Evolutionary conservation across 2,329 filamentous ascomycete species (phyloP), one percentile per base, ranked within the genome.

Genomic region (Cladophialophora psammophila): DNA sequence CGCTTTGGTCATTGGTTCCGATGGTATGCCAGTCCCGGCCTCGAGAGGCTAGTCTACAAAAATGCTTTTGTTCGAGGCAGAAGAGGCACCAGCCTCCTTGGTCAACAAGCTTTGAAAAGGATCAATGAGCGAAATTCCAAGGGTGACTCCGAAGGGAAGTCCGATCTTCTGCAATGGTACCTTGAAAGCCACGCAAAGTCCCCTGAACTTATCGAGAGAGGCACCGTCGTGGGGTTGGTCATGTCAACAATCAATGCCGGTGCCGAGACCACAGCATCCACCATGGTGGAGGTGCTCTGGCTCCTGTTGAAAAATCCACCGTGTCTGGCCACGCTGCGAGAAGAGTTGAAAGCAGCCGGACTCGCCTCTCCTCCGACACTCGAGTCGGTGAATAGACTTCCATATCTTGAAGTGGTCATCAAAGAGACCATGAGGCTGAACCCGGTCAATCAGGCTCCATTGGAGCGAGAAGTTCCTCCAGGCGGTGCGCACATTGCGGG

Each of bases 131-230:
- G 26, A 26, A 26, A 26, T 26, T 26, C 57, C 34, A 56, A 56
- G 10, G 58, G 58, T 15, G 64, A 26, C 26, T 26, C 3, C 26
- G 26, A 26, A 26, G 26, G 26, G 26, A 26, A 2, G 26, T 26
- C 58, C 36, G 86, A 88, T 65, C 87, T 93, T 56, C 84, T 97
- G 0, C 91, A 93, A 60, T 88, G 89, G 2, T 82, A 98, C 48
- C 86, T 95, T 50, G 88, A 91, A 69, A 95, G 94, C 1, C 90
- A 97, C 3, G 35, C 61, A 32, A 63, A 55, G 26, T 66, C 69
- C 38, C 58, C 64, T 12, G 20, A 35, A 6, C 36, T 40, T 8
- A 62, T 66, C 38, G 40, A n/a, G 15, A 18, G 36, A 20, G 10
- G n/a, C 38, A 62, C 58, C 31, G 38, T 66, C 35, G 48, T 66